Percentiles rank a stretch among this genome's conserved stretches.
phyloP scores from a whole-genome alignment of 257 asterid species.

The Solanum dulcamara region DNA sequence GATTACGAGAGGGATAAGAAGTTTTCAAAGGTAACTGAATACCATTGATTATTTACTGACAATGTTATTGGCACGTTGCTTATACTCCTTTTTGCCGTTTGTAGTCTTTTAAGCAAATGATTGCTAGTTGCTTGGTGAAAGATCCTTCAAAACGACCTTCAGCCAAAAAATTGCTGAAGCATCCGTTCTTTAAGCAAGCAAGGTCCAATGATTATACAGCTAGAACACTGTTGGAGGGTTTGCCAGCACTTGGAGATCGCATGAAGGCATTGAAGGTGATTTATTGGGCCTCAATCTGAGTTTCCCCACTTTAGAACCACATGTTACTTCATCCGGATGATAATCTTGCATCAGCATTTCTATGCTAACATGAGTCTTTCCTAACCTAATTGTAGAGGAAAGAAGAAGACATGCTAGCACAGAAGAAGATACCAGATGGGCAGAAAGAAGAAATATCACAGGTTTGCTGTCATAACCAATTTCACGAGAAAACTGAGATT shows the following conservation, averaged over 20 bases:
- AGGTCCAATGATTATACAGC: conserved; percentile 77
- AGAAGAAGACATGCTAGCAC: conserved; percentile 97
- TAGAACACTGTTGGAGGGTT: conserved; percentile 70
- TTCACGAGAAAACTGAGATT: background rate
- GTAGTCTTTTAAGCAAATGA: conserved; percentile 96
- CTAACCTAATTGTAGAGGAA: conserved; percentile 35
- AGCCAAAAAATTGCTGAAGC: conserved; percentile 74
- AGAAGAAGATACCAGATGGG: conserved; percentile 93
- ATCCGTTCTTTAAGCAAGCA: conserved; percentile 93
- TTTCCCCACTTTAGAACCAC: background rate
- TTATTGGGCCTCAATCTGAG: background rate
- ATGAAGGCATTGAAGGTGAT: conserved; percentile 76
- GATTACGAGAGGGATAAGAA: conserved; percentile 93
- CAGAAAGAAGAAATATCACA: conserved; percentile 89
- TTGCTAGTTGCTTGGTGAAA: conserved; percentile 93
- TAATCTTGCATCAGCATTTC: conserved; percentile 5
- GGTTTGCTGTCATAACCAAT: conserved; percentile 32
- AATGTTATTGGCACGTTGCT: background rate
- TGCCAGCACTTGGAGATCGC: conserved; percentile 88
- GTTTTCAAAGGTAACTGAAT: conserved; percentile 64
- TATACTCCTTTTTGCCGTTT: background rate
- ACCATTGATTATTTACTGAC: background rate
- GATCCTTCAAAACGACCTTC: conserved; percentile 95
- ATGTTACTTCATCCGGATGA: background rate
- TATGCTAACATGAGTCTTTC: conserved; percentile 17